A percentile compares a stretch with the other conserved stretches of the same genome.
Evolutionary conservation across 2,329 filamentous ascomycete species (phyloP).

Genomic region (Chaetomiaceae sp.): DNA sequence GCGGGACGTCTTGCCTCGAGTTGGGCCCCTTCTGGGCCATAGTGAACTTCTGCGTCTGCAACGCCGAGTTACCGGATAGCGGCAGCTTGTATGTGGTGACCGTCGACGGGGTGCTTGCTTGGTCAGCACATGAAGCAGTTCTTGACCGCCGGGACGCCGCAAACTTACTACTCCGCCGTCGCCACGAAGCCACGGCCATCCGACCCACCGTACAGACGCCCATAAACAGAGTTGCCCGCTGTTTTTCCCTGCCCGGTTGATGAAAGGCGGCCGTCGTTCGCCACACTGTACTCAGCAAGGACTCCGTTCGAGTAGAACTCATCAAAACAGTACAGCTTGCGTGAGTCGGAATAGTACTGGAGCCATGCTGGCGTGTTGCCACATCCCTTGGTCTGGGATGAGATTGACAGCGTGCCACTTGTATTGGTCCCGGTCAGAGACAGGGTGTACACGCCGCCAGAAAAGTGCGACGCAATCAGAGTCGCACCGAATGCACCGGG

Average conservation of each 20-base stretch:
- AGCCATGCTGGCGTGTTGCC: constrained; percentile 21
- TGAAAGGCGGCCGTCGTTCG: constrained; percentile 28
- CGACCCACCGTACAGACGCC: constrained; percentile 34
- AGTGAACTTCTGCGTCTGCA: constrained; percentile 35
- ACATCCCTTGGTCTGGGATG: constrained; percentile 19
- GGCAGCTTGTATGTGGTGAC: constrained; percentile 39
- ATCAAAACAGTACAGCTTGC: constrained; percentile 22
- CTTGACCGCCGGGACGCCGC: neutral
- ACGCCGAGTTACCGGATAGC: constrained; percentile 3
- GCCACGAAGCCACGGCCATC: constrained; percentile 37
- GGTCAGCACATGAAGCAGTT: neutral
- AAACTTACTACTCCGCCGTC: constrained; percentile 38
- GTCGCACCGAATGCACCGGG: constrained; percentile 14
- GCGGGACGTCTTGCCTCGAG: constrained; percentile 47
- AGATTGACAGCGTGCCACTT: constrained; percentile 17
- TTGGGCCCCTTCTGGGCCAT: constrained; percentile 38
- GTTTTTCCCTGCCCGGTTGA: constrained; percentile 31
- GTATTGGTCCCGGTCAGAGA: constrained; percentile 10
- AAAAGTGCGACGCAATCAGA: constrained; percentile 19
- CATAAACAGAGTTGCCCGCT: constrained; percentile 34
- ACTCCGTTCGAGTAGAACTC: constrained; percentile 19
- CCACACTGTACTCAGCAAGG: constrained; percentile 19
- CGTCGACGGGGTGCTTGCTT: constrained; percentile 31
- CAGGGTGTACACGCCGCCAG: constrained; percentile 17
- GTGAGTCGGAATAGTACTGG: constrained; percentile 15